phyloP scores from a whole-genome alignment of 345 rosid genomes.

The Bruguiera parviflora region DNA sequence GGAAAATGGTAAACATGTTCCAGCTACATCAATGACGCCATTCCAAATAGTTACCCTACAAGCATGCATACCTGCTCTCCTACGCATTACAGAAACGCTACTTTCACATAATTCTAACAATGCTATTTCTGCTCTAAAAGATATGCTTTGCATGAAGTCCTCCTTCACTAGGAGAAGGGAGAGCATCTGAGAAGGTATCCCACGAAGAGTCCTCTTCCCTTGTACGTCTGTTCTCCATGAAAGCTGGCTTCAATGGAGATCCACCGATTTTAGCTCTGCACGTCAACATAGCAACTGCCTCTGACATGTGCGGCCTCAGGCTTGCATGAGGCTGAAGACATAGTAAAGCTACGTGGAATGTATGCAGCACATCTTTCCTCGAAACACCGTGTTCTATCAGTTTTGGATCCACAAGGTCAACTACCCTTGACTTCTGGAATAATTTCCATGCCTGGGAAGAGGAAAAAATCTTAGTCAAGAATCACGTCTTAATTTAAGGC shows the following conservation, averaged over 20 bases:
- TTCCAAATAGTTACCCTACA: too few relatives aligned
- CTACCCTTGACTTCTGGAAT: constrained; percentile 33
- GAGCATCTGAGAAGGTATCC: constrained; percentile 45
- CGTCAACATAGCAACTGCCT: constrained; percentile 52
- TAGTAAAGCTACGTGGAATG: constrained; percentile 45
- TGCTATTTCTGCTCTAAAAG: too few relatives aligned
- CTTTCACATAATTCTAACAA: too few relatives aligned
- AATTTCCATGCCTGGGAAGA: constrained; percentile 54
- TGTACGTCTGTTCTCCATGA: constrained; percentile 31
- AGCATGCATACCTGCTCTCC: too few relatives aligned
- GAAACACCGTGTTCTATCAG: constrained; percentile 31
- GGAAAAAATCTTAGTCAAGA: background rate
- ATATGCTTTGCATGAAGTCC: too few relatives aligned
- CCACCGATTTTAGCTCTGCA: constrained; percentile 33
- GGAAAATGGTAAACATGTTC: too few relatives aligned
- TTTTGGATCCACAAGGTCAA: constrained; percentile 48
- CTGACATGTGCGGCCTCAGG: constrained; percentile 57
- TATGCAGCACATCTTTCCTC: constrained; percentile 41
- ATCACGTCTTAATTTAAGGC: background rate
- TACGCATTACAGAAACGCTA: too few relatives aligned
- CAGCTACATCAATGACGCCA: too few relatives aligned
- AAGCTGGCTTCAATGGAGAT: constrained; percentile 36
- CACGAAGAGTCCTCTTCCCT: constrained; percentile 31
- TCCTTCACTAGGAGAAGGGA: constrained; percentile 33
- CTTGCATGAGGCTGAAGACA: constrained; percentile 55